Evolutionary conservation across 2,329 filamentous ascomycete species (phyloP), one percentile per base, ranked within the genome.

Genomic region (Trichoderma sp.): DNA sequence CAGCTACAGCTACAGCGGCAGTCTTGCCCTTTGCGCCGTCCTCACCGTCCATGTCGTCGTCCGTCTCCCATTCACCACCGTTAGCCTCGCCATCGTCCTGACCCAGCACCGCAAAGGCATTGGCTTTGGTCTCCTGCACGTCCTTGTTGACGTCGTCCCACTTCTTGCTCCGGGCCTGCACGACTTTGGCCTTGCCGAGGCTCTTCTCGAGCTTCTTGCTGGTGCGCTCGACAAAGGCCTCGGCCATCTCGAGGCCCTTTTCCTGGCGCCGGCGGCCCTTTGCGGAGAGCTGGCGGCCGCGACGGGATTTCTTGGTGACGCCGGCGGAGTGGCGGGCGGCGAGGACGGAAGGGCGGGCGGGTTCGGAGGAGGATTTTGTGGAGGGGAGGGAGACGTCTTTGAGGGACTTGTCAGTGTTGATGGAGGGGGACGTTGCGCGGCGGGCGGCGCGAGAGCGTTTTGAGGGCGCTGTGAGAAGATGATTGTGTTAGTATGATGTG

Each of bases 391-490:
- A 83, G 72, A 87, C 81, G 47, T 88, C 83, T 78, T 91, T 92
- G 26, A 93, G 84, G 7, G 90, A 92, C 81, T 92, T 92, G 85
- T 93, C 91, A 57, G 88, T 88, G 81, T 92, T 83, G 80, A 93
- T 90, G 76, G 89, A 85, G 30, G 92, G 91, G 4, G 91, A 92
- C 17, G 89, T 88, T 61, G 90, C 92, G 74, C 93, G 90, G 78
- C 92, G 88, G 53, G 92, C 91, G 72, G 91, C 92, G 74, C 93
- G 91, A 68, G 93, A 95, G 83, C 91, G 92, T 71, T 89, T 81
- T 5, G 92, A 93, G 50, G 85, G 84, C 69, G 84, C 90, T 92
- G 26, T 26, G 28, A 12, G 20, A 8, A 39, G 32, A 11, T n/a
- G 12, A 36, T 30, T 23, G 13, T n/a, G 57, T 58, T 58, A 61